Conservation (phyloP, 2,329 filamentous ascomycete species). For the Cladosporium oxysporum region DNA sequence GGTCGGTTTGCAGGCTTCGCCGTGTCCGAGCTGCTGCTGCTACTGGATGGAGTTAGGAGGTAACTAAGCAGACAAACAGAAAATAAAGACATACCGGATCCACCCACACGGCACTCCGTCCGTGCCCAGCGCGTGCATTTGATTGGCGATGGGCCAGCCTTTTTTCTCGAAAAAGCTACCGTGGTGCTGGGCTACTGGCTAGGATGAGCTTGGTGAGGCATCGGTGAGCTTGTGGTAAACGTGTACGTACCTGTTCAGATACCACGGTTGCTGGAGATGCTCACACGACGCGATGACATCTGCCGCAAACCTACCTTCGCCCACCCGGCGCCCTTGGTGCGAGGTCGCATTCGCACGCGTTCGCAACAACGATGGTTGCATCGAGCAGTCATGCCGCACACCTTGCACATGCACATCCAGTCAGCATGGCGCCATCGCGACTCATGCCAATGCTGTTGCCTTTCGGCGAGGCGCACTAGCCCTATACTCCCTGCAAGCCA, state of each 20-base stretch:
- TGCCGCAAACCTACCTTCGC: background rate
- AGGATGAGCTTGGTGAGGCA: background rate
- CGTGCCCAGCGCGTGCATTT: background rate
- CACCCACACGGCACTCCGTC: background rate
- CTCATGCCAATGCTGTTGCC: conserved; percentile 11
- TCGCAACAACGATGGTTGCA: background rate
- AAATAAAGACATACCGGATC: conserved; percentile 1
- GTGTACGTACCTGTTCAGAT: background rate
- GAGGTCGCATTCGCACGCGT: background rate
- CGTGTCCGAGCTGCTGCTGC: background rate
- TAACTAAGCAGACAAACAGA: background rate
- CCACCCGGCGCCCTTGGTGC: no score
- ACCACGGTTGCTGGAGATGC: background rate
- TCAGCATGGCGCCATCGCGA: conserved; percentile 9
- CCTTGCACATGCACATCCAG: background rate
- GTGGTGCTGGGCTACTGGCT: background rate
- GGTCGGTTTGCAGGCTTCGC: background rate
- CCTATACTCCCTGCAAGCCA: conserved; percentile 9
- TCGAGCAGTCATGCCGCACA: background rate
- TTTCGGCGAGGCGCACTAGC: background rate
- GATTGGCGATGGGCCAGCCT: background rate
- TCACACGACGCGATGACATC: background rate
- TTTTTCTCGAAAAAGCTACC: background rate
- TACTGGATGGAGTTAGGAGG: conserved; percentile 6
- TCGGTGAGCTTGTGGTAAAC: background rate